These are phyloP conservation scores for Saturnispora halmiae DNA, from an alignment of 805 yeast genomes.

Conservation along the genomic window DNA sequence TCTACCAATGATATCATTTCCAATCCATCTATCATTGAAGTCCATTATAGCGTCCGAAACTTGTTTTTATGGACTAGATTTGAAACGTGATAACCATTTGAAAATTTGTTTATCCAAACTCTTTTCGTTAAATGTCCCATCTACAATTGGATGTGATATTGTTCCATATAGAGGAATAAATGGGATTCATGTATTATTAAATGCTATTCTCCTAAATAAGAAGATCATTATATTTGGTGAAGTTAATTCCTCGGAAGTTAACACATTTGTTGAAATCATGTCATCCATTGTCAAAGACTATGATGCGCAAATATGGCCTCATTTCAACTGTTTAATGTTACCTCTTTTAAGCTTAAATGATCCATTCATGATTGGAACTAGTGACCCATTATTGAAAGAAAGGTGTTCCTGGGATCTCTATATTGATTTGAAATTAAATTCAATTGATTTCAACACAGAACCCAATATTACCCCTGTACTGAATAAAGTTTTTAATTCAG, in stretches of 20 bases:
- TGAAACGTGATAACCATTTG: constrained; percentile 23
- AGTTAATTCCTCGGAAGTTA: constrained; percentile 39
- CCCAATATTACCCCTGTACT: background rate
- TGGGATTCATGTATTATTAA: constrained; percentile 34
- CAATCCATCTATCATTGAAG: constrained; percentile 25
- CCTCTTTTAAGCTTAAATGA: constrained; percentile 23
- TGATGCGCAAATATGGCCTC: background rate
- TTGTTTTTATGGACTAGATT: constrained; percentile 26
- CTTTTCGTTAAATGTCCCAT: constrained; percentile 6
- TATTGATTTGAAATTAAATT: constrained; percentile 49
- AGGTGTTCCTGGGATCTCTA: constrained; percentile 49
- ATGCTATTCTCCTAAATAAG: constrained; percentile 41
- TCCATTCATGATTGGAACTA: constrained; percentile 51
- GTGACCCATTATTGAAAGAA: constrained; percentile 53
- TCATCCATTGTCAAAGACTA: constrained; percentile 24
- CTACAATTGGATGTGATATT: constrained; percentile 11
- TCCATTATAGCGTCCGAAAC: constrained; percentile 23
- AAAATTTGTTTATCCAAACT: constrained; percentile 16
- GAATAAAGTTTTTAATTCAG: background rate
- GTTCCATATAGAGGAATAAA: constrained; percentile 18
- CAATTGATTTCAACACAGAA: constrained; percentile 22
- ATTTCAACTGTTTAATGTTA: constrained; percentile 19
- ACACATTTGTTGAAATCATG: constrained; percentile 36
- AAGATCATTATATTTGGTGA: constrained; percentile 30
- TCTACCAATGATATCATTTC: constrained; percentile 19